Conservation (phyloP, 495 filamentous ascomycete genomes). For the Xeromyces bisporus region DNA sequence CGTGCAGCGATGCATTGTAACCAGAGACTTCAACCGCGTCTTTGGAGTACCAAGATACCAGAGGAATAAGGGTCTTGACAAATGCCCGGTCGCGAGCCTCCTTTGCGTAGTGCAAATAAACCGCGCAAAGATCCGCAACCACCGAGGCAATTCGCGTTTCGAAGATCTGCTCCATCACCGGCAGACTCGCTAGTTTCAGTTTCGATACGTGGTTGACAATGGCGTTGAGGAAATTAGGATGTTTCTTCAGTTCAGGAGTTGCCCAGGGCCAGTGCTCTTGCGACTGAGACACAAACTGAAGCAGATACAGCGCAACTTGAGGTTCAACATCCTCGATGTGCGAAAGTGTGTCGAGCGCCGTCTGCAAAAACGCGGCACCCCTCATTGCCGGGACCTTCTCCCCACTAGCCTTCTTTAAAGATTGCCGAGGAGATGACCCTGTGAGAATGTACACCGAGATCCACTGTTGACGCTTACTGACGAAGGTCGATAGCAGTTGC, state of each 20-base stretch:
- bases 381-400: constrained; percentile 21
- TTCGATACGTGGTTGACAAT: constrained; percentile 53
- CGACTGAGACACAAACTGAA: constrained; percentile 70
- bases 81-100: constrained; percentile 51
- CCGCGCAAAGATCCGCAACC: constrained; percentile 75
- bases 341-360: constrained; percentile 58
- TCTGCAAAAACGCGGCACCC: constrained; percentile 48
- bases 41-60: constrained; percentile 58
- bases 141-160: constrained; percentile 61
- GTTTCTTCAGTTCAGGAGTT: constrained; percentile 55
- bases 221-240: constrained; percentile 49
- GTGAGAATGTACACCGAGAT: constrained; percentile 85
- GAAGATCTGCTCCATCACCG: constrained; percentile 27
- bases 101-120: constrained; percentile 69
- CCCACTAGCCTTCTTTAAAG: constrained; percentile 38
- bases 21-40: constrained; percentile 54
- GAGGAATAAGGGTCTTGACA: constrained; percentile 48
- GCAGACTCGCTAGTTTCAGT: constrained; percentile 32
- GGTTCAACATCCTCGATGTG: constrained; percentile 46
- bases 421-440: constrained; percentile 62
- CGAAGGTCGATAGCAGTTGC: constrained; percentile 71
- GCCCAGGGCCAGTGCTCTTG: constrained; percentile 92
- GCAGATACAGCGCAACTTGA: constrained; percentile 47
- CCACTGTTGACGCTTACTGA: constrained; percentile 88
- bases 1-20: constrained; percentile 76